Evolutionary conservation across 2,329 filamentous ascomycete genomes (phyloP).

Genomic region (Tolypocladium ophioglossoides): DNA sequence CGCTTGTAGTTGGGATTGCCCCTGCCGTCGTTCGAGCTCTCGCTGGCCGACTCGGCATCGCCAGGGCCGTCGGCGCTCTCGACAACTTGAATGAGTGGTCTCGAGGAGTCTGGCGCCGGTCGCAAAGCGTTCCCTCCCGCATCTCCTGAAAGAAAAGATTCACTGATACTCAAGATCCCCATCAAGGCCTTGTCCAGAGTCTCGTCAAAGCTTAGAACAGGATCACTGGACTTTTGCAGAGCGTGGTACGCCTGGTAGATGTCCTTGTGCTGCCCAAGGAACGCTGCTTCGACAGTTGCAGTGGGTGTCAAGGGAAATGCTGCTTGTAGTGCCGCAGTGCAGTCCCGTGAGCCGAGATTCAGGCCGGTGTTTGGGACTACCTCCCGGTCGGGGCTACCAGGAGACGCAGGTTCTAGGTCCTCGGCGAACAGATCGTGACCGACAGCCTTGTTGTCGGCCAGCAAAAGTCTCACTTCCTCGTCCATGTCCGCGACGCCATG

Average conservation of each 20-base stretch:
- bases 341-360: conserved; percentile 17
- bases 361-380: conserved; percentile 2
- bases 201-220: conserved; percentile 20
- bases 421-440: conserved; percentile 11
- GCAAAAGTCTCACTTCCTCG: conserved; percentile 32
- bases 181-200: conserved; percentile 18
- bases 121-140: not conserved
- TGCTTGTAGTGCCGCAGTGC: conserved; percentile 22
- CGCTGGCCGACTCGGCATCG: not conserved
- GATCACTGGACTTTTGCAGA: conserved; percentile 20
- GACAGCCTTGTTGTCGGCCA: conserved; percentile 25
- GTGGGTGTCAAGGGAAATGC: conserved; percentile 32
- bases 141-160: not conserved
- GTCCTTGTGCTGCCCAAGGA: conserved; percentile 22
- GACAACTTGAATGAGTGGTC: conserved; percentile 18
- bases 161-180: conserved; percentile 3
- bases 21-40: not conserved
- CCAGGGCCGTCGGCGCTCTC: conserved; percentile 1
- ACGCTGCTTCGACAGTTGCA: conserved; percentile 22
- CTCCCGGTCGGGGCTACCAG: not conserved
- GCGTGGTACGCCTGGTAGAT: conserved; percentile 25
- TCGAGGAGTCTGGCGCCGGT: conserved; percentile 1
- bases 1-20: not conserved
- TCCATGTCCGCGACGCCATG: conserved; percentile 6
- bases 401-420: not conserved